Evolutionary conservation across 164 flowering plant genomes (phyloP).

Genomic region (Piper longum): DNA sequence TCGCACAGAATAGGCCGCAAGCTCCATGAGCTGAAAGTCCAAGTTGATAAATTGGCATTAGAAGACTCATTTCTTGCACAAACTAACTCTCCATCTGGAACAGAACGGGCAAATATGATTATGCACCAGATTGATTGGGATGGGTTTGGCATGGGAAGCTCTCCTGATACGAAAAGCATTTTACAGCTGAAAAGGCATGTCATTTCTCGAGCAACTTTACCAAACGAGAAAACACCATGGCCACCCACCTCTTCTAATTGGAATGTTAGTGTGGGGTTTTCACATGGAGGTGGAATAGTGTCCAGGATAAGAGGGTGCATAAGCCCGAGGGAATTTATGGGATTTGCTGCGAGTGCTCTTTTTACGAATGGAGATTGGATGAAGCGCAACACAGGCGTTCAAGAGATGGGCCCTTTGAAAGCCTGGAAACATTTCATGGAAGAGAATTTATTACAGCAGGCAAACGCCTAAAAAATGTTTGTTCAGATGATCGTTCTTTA

Average conservation of each 20-base stretch:
- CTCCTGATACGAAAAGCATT: conserved; percentile 12
- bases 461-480: conserved; percentile 10
- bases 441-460: conserved; percentile 29
- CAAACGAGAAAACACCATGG: conserved; percentile 3
- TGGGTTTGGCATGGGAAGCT: conserved; percentile 48
- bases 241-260: conserved; percentile 13
- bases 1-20: conserved; percentile 61
- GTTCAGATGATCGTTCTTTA: background rate
- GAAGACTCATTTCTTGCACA: conserved; percentile 25
- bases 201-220: conserved; percentile 6
- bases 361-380: conserved; percentile 19
- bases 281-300: conserved; percentile 34
- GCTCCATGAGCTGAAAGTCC: conserved; percentile 46
- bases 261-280: conserved; percentile 12
- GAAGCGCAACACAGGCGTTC: conserved; percentile 4
- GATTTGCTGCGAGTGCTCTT: conserved; percentile 75
- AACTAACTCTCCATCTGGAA: conserved; percentile 6
- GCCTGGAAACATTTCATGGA: conserved; percentile 62
- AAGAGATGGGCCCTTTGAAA: conserved; percentile 37
- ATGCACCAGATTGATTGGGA: conserved; percentile 83
- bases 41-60: conserved; percentile 51
- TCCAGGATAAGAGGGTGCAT: conserved; percentile 50
- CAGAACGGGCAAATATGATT: conserved; percentile 31
- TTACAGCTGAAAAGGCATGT: conserved; percentile 6
- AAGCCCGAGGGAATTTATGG: conserved; percentile 50